Conservation (phyloP, 2,329 filamentous ascomycete genomes). For the Aureobasidium musti region DNA sequence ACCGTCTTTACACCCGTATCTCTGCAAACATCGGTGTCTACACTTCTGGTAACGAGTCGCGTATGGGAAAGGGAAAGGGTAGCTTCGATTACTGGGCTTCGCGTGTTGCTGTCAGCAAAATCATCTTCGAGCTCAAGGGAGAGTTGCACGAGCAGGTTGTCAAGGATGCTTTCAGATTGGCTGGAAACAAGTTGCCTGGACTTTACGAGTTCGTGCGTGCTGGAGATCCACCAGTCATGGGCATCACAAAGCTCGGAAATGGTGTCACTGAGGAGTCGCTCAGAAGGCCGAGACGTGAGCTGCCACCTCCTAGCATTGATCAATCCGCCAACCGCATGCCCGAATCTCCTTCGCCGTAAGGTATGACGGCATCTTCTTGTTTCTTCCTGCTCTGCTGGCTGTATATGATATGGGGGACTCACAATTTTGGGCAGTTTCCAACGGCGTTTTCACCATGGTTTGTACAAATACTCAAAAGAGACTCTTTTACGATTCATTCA, state of each 20-base stretch:
- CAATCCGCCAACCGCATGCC: slow-evolving; percentile 26
- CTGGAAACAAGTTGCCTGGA: slow-evolving; percentile 94
- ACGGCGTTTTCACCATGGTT: not conserved
- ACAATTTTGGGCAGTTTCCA: not conserved
- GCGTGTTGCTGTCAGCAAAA: slow-evolving; percentile 83
- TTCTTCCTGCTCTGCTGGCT: not conserved
- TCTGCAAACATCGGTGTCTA: slow-evolving; percentile 94
- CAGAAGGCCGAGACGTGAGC: slow-evolving; percentile 72
- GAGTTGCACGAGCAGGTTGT: slow-evolving; percentile 93
- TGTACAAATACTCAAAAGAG: slow-evolving; percentile 14
- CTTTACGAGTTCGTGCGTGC: slow-evolving; percentile 93
- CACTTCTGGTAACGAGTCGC: slow-evolving; percentile 90
- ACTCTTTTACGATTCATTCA: not conserved
- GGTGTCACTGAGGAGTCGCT: slow-evolving; percentile 81
- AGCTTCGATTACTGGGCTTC: slow-evolving; percentile 96
- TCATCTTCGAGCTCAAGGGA: slow-evolving; percentile 90
- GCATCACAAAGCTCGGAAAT: slow-evolving; percentile 81
- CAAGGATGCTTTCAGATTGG: slow-evolving; percentile 88
- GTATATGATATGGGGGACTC: slow-evolving; percentile 2
- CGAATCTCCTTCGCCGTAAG: slow-evolving; percentile 18
- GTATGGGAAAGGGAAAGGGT: slow-evolving; percentile 99
- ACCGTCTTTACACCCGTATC: slow-evolving; percentile 87
- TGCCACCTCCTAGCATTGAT: slow-evolving; percentile 47
- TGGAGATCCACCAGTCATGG: slow-evolving; percentile 85
- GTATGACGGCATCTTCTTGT: not conserved